Base-by-base conservation (phyloP, 2,329 filamentous ascomycete species). In the Chrysoporthe austroafricana region DNA sequence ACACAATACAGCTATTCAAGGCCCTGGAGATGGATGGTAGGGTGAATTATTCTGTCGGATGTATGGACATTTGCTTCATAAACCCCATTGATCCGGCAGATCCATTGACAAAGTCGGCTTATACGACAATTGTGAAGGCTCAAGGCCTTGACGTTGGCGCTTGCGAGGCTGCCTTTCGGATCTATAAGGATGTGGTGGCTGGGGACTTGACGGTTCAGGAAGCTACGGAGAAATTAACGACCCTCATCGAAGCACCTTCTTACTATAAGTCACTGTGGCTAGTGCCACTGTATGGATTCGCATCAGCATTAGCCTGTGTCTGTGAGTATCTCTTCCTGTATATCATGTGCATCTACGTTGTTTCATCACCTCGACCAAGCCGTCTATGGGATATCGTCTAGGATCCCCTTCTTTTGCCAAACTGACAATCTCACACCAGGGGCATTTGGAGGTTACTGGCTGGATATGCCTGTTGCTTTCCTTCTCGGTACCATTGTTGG, bases 41-140 rank as follows among this genome's bases (percentile, higher is more conserved):
- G n/a, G 67, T 69, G 36, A 70, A 70, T 59, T 70, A 70, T 44
- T 69, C 69, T 5, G 69, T 70, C 9, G 69, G 69, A 32, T 70
- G 69, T 16, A 69, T 65, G 3, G 69, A 70, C 21, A 70, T 70
- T 1, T 69, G 62, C 52, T 70, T 70, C 48, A 64, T 67, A 18
- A 67, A 67, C 42, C 66, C 66, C 18, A 57, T 67, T 42, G 66
- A 67, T 36, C 66, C 68, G 36, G 46, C 66, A 46, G 69, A 70
- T 32, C 69, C 69, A 7, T 50, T 70, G n/a, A 70, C 65, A 6
- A 56, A 67, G 48, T 64, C 66, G 32, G 69, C 69, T 2, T 70
- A 70, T 32, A 70, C 69, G 2, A 70, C 69, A 43, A 50, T 70
- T 13, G 69, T 70, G 44, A 70, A 70, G 32, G 69, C 69, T 3